phyloP scores from a whole-genome alignment of 1,284 basidiomycete species.

The Tetrapyrgos nigripes region DNA sequence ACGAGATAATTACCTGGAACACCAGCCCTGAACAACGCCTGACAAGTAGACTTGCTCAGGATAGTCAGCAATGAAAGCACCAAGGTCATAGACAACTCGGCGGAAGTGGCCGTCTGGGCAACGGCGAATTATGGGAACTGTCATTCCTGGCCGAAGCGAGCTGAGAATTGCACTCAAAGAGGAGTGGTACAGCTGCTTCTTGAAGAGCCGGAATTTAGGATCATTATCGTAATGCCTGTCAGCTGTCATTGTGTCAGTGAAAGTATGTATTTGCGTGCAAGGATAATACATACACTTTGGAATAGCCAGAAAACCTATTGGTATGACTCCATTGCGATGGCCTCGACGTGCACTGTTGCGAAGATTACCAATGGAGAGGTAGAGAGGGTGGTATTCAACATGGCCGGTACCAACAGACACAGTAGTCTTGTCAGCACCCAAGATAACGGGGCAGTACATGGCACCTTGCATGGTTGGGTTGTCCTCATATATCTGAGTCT shows the following conservation, averaged over 20 bases:
- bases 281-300: constrained; percentile 26
- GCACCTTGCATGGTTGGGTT: constrained; percentile 26
- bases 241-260: constrained; percentile 14
- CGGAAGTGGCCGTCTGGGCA: constrained; percentile 20
- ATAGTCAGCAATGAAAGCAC: constrained; percentile 23
- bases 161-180: constrained; percentile 16
- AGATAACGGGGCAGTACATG: constrained; percentile 38
- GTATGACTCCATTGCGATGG: constrained; percentile 25
- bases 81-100: constrained; percentile 21
- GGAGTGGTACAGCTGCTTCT: constrained; percentile 18
- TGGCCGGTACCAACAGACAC: constrained; percentile 42
- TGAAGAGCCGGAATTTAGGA: constrained; percentile 24
- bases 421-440: constrained; percentile 43
- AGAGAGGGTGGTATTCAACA: constrained; percentile 37
- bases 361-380: constrained; percentile 33
- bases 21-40: constrained; percentile 21
- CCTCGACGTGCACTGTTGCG: constrained; percentile 23
- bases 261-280: neutral
- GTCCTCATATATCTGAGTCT: constrained; percentile 28
- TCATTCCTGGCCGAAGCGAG: constrained; percentile 16
- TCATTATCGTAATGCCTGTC: constrained; percentile 24
- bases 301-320: constrained; percentile 32
- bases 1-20: constrained; percentile 18
- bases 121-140: constrained; percentile 9
- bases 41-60: constrained; percentile 21